A percentile compares a stretch with the other conserved stretches of the same genome.
phyloP scores from a whole-genome alignment of 139 green algal genomes.

The Picochlorum sp. region DNA sequence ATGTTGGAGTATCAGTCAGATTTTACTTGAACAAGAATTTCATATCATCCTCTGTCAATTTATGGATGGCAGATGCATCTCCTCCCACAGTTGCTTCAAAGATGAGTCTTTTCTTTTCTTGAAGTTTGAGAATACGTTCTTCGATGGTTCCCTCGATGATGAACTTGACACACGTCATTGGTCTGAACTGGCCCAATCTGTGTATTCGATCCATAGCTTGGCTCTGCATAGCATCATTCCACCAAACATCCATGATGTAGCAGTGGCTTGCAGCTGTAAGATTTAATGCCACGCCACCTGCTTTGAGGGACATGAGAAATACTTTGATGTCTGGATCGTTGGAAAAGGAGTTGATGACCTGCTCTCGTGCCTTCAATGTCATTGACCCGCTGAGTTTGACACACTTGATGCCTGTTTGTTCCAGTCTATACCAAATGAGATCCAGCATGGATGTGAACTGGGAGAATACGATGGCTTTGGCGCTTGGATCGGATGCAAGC shows the following conservation, averaged over 20 bases:
- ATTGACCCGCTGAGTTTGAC: constrained; percentile 80
- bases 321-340: constrained; percentile 58
- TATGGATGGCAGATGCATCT: constrained; percentile 61
- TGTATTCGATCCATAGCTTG: constrained; percentile 85
- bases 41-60: constrained; percentile 86
- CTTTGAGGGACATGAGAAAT: constrained; percentile 79
- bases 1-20: too few relatives aligned
- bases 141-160: constrained; percentile 82
- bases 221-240: constrained; percentile 59
- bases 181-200: constrained; percentile 83
- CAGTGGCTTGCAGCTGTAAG: constrained; percentile 82
- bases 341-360: constrained; percentile 69
- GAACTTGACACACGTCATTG: constrained; percentile 71
- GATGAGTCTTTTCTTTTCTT: constrained; percentile 40
- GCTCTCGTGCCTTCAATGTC: constrained; percentile 60
- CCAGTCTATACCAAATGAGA: constrained; percentile 29
- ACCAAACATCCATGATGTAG: constrained; percentile 82
- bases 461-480: constrained; percentile 86
- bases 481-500: constrained; percentile 49
- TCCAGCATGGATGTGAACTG: constrained; percentile 96
- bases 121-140: constrained; percentile 91
- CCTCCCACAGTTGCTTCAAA: constrained; percentile 86
- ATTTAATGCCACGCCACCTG: constrained; percentile 82
- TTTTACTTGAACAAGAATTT: constrained; percentile 75
- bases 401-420: constrained; percentile 63